Base-by-base conservation (phyloP, 768 basidiomycete species). In the Amanita muscaria region DNA sequence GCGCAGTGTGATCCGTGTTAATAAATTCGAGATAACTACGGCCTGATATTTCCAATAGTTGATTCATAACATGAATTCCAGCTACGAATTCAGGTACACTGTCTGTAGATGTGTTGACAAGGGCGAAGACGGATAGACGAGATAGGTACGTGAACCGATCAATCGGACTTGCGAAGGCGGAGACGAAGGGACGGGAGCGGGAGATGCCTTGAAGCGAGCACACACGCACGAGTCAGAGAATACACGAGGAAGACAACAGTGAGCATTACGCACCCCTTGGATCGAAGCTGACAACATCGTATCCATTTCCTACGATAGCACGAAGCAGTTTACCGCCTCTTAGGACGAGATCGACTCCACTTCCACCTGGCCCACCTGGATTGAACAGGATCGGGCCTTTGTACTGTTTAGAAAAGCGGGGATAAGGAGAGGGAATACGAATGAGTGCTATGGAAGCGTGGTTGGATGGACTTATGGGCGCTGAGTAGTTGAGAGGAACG, bases 341-440 rank as follows among this genome's bases (percentile, higher is more conserved):
- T 4, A 52, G 21, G 18, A 66, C 49, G 0, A 63, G 18, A 3
- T 56, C 53, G 5, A 72, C 63, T 3, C 73, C 71, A 46, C 68
- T 67, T 2, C 64, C 67, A 6, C 72, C 73, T 1, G 72, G 73
- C 1, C 73, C 72, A n/a, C 72, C 69, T 1, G 70, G 72, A 42
- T 73, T 73, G 50, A 70, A 59, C 3, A 73, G 53, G 10, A 73
- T 56, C 1, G 70, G 71, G 0, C 73, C 73, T 19, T 63, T 64
- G 47, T 72, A 73, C 5, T 57, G 50, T 3, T 54, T 47, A 0
- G 61, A 60, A 12, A 35, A 46, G 1, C 41, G 32, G 1, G 58
- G 50, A 1, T 68, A 44, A 2, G 59, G 44, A 8, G 72, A 63
- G 2, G 67, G 67, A 24, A 64, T 58, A n/a, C 69, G 63, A 14